phyloP scores from a whole-genome alignment of 371 early-diverging fungal genomes.

The Syncephalis plumigaleata region DNA sequence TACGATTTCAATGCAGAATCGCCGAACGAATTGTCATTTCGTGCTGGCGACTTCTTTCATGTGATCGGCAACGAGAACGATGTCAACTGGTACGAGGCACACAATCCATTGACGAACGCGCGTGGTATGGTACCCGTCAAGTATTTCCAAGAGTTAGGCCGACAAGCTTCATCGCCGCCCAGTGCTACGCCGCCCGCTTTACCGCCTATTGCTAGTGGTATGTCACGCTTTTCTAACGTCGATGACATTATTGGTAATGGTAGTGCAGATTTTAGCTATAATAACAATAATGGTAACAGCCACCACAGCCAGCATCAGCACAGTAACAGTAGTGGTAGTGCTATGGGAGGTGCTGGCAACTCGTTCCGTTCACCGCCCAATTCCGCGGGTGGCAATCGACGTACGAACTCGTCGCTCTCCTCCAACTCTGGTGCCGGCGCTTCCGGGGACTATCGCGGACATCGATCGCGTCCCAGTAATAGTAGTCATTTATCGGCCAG shows the following conservation, averaged over 20 bases:
- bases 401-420: not conserved
- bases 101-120: conserved; percentile 58
- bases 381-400: not conserved
- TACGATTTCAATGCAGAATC: conserved; percentile 46
- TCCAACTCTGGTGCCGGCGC: too few relatives aligned
- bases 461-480: not conserved
- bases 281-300: not conserved
- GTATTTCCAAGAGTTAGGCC: conserved; percentile 64
- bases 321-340: too few relatives aligned
- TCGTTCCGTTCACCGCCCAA: not conserved
- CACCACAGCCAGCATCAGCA: too few relatives aligned
- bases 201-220: conserved; percentile 3
- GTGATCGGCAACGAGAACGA: conserved; percentile 67
- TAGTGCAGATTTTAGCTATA: conserved; percentile 4
- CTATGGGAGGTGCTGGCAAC: too few relatives aligned
- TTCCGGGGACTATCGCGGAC: not conserved
- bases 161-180: conserved; percentile 6
- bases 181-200: conserved; percentile 5
- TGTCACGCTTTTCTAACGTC: not conserved
- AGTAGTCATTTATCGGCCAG: conserved; percentile 5
- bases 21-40: conserved; percentile 57
- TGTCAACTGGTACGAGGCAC: conserved; percentile 61
- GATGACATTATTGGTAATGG: not conserved
- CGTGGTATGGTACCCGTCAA: conserved; percentile 64
- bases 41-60: conserved; percentile 78